Conservation (phyloP, 495 filamentous ascomycete genomes). For the Tuber borchii region DNA sequence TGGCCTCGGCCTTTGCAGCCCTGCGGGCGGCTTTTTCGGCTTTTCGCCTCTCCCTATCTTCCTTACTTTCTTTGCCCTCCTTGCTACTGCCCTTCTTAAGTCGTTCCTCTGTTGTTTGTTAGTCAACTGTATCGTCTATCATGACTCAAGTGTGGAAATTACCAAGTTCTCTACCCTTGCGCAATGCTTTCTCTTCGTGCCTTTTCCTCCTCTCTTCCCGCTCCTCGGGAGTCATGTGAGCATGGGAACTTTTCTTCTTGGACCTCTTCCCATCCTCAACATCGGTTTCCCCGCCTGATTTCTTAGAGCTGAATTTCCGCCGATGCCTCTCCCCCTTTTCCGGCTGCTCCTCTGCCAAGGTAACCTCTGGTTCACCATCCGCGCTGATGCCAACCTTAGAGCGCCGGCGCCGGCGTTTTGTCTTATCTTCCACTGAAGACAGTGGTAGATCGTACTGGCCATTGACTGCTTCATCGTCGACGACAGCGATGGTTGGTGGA, state of each 20-base stretch:
- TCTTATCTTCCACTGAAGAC: constrained; percentile 18
- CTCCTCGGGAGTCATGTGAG: constrained; percentile 27
- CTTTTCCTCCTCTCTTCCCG: constrained; percentile 29
- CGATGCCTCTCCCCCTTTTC: constrained; percentile 26
- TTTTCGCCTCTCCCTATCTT: constrained; percentile 19
- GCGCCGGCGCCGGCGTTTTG: constrained; percentile 9
- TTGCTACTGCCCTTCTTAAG: constrained; percentile 14
- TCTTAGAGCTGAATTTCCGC: constrained; percentile 14
- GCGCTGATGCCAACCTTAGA: constrained; percentile 20
- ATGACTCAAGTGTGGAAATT: not conserved
- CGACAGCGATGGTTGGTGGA: constrained; percentile 14
- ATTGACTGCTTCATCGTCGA: constrained; percentile 12
- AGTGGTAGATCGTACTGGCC: constrained; percentile 22
- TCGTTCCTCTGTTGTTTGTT: constrained; percentile 18
- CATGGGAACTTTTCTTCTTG: constrained; percentile 26
- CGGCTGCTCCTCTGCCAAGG: constrained; percentile 19
- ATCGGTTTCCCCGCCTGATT: constrained; percentile 17
- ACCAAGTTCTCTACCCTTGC: constrained; percentile 62
- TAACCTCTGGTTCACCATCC: constrained; percentile 15
- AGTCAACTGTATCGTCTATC: not conserved
- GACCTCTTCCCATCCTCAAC: constrained; percentile 21
- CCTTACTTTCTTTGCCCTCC: not conserved
- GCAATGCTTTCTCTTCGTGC: constrained; percentile 48
- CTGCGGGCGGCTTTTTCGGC: constrained; percentile 25
- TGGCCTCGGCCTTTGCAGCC: constrained; percentile 25